Evolutionary conservation across 2,329 filamentous ascomycete species (phyloP), one percentile per base, ranked within the genome.

Genomic region (Arachnomyces sp.): DNA sequence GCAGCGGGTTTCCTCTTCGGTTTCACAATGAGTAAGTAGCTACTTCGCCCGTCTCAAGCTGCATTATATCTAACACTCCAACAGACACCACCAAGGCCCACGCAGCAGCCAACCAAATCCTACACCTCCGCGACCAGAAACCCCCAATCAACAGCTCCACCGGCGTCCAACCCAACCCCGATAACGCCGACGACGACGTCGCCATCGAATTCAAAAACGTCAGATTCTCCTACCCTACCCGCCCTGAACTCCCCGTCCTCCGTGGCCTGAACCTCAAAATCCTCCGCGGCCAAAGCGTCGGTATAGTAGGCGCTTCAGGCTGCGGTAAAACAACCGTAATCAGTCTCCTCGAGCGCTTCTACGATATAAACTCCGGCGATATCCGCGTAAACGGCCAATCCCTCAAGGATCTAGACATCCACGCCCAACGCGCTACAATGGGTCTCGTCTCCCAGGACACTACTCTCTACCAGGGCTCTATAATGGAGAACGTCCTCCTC

Each of bases 361-460:
- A 90, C 57, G 76, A 84, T 31, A 63, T 79, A 0, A 66, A 74
- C 12, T 65, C 70, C 8, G 86, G 86, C 4, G 64, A 67, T 4
- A 79, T 92, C 39, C 65, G 79, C 0, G 74, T 78, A 55, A 79
- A 84, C 54, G 76, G 71, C 4, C 65, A 67, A 37, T 71, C 81
- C 49, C 76, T 88, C 32, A 58, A 65, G 1, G 56, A 68, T 1
- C 56, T 86, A 38, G 74, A 81, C 40, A 68, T 82, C 0, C 70
- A 70, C 44, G 63, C 71, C 13, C 86, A 86, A 55, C 75, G 84
- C 31, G 69, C 71, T 41, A 63, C 76, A 28, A 67, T 88, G 9
- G 81, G 81, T 1, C 71, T 89, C 0, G 84, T 89, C 0, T 77
- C 81, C 3, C 84, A 89, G 58, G 83, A 89, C 55, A 73, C 84